Evolutionary conservation across 1,139 yeast species (phyloP), one percentile per base, ranked within the genome.

Genomic region (Geotrichum europaeum): DNA sequence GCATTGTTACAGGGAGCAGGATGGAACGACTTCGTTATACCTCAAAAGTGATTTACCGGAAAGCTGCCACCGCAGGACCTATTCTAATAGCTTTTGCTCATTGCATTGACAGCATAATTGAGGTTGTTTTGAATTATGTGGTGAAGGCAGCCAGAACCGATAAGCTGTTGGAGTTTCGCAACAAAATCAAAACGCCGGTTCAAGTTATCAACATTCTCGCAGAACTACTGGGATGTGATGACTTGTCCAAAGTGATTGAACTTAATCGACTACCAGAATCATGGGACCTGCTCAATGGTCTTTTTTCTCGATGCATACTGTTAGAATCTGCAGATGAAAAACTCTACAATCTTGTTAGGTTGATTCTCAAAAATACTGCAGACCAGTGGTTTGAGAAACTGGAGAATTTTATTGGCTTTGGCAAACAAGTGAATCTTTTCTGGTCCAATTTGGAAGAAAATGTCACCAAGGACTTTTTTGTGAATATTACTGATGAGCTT

Each of bases 221-320:
- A 7, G 61, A 67, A 28, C 63, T 73, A 7, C 62, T 73, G 18
- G 76, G 75, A 1, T 73, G 76, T 57, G 68, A 66, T 4, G 70
- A 72, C 55, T 55, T 70, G 20, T 32, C 63, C 1, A 45, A 50
- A n/a, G 60, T 67, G 1, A 66, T 71, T 2, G 56, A 60, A 7
- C 62, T 73, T 20, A 62, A 63, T 13, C 50, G 66, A 12, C 61
- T 73, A 9, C 75, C 75, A 0, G 12, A 62, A 12, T 64, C 73
- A 0, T 60, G 62, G 50, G 62, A 57, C 13, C 63, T 73, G 13
- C 65, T 73, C 32, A 65, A 72, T 55, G 65, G 69, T 7, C 63
- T 69, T 5, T 73, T 66, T 56, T 51, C 50, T 5, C 62, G 70
- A 36, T 66, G 70, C 4, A 55, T 59, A 28, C 49, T 58, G n/a